phyloP scores from a whole-genome alignment of 306 rosid genomes.

The barrel medic (Medicago truncatula) region DNA sequence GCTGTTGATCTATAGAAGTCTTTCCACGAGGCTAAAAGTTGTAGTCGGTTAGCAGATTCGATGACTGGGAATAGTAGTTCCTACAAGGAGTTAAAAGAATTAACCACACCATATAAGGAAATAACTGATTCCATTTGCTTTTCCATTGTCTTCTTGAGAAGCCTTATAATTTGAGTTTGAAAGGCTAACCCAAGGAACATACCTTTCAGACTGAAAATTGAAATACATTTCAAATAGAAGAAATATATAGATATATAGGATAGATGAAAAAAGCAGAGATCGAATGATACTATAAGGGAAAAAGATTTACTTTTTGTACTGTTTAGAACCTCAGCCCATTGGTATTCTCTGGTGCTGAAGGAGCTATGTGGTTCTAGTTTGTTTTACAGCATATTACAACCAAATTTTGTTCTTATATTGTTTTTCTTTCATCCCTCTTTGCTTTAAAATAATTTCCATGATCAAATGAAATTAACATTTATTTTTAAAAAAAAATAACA shows the following conservation, averaged over 20 bases:
- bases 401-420: background rate
- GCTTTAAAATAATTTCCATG: constrained; percentile 36
- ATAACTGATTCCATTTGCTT: constrained; percentile 24
- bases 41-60: constrained; percentile 54
- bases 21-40: constrained; percentile 76
- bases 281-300: background rate
- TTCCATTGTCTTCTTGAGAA: constrained; percentile 19
- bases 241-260: constrained; percentile 24
- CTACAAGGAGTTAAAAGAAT: constrained; percentile 57
- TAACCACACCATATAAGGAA: constrained; percentile 35
- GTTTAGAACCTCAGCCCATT: background rate
- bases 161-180: constrained; percentile 14
- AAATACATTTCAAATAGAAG: constrained; percentile 18
- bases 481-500: constrained; percentile 20
- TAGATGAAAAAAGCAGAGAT: background rate
- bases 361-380: constrained; percentile 29
- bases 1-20: constrained; percentile 65
- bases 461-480: constrained; percentile 30
- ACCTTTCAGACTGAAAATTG: constrained; percentile 11
- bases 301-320: constrained; percentile 12
- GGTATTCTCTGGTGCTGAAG: constrained; percentile 25
- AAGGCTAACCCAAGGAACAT: constrained; percentile 20
- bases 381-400: constrained; percentile 15
- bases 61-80: constrained; percentile 79
- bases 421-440: background rate